phyloP scores from a whole-genome alignment of 441 rosid genomes.

The Gossypium aridum region DNA sequence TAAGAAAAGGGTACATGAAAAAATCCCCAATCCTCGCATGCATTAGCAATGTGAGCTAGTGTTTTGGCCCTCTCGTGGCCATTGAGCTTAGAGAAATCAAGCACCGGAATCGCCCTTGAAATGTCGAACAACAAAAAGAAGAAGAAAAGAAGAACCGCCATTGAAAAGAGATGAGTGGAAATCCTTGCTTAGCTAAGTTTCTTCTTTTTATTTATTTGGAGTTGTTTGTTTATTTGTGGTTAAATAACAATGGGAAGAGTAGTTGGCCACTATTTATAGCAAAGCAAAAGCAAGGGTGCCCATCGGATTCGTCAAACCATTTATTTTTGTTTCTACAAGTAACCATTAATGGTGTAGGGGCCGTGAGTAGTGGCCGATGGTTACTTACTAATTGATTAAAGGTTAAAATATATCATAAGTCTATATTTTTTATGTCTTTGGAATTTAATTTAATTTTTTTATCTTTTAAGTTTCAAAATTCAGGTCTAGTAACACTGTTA shows the following conservation, averaged over 20 bases:
- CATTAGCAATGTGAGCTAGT: constrained; percentile 57
- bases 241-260: constrained; percentile 6
- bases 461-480: no score
- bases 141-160: no score
- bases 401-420: no score
- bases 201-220: neutral
- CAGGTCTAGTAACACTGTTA: no score
- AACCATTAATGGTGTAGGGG: constrained; percentile 12
- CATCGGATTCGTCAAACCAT: constrained; percentile 25
- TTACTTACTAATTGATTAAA: constrained; percentile 3
- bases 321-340: neutral
- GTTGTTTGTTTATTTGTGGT: neutral
- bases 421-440: no score
- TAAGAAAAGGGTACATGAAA: constrained; percentile 43
- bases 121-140: no score
- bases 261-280: constrained; percentile 32
- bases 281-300: constrained; percentile 7
- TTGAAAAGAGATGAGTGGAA: neutral
- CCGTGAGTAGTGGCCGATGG: constrained; percentile 26
- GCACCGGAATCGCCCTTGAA: constrained; percentile 78
- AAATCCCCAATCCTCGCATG: constrained; percentile 87
- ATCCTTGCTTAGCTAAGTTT: constrained; percentile 12
- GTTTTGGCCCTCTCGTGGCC: constrained; percentile 56
- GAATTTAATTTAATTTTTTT: no score
- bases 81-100: constrained; percentile 74